phyloP scores from a whole-genome alignment of 208 protist genomes.

The Leishmania aethiopica region DNA sequence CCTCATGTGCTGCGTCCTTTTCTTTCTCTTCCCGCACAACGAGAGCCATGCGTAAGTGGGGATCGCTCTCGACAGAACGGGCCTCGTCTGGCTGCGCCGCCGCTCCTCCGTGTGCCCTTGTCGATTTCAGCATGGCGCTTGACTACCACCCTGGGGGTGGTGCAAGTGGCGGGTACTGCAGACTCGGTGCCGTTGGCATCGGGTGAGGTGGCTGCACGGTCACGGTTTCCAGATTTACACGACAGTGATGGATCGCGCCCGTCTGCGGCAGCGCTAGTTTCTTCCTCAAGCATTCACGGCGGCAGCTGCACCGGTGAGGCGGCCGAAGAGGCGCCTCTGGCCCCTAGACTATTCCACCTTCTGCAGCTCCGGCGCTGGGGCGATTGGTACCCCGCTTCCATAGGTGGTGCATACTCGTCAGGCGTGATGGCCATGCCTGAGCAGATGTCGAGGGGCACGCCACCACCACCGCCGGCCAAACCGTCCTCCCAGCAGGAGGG shows the following conservation, averaged over 20 bases:
- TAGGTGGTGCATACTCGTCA: neutral
- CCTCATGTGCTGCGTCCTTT: slow-evolving; percentile 5
- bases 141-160: neutral
- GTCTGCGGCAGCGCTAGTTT: neutral
- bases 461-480: neutral
- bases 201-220: neutral
- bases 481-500: neutral
- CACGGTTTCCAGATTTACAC: neutral
- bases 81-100: neutral
- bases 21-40: neutral
- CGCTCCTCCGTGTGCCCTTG: neutral
- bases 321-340: neutral
- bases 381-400: neutral
- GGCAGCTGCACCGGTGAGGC: neutral
- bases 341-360: slow-evolving; percentile 11
- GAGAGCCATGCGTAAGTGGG: neutral
- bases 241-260: neutral
- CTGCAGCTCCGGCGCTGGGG: slow-evolving; percentile 19
- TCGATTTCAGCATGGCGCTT: neutral
- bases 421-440: neutral
- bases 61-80: neutral
- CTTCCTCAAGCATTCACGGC: neutral
- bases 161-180: neutral
- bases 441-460: neutral
- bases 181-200: neutral